Percentiles rank a stretch among this genome's conserved stretches.
phyloP scores from a whole-genome alignment of 768 basidiomycete species.

The Auricularia sp. region DNA sequence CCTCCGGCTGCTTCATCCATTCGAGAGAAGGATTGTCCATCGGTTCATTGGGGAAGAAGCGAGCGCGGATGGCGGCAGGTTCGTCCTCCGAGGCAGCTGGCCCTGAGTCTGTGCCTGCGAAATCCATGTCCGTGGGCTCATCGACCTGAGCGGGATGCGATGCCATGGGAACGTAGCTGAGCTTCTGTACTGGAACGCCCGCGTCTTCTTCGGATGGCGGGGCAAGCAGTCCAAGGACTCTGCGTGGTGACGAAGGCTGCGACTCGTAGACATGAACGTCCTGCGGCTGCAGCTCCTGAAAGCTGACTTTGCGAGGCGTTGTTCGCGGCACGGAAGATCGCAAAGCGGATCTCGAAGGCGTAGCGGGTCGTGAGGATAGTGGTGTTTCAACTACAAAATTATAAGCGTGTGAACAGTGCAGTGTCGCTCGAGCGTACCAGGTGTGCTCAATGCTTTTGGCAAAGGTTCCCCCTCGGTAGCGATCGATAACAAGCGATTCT shows the following conservation, averaged over 20 bases:
- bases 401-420: background rate
- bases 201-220: constrained; percentile 26
- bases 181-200: constrained; percentile 28
- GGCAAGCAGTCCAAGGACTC: constrained; percentile 43
- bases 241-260: constrained; percentile 65
- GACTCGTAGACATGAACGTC: constrained; percentile 81
- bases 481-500: too few relatives aligned
- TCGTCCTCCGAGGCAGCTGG: constrained; percentile 54
- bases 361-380: constrained; percentile 1
- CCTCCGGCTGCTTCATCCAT: constrained; percentile 52
- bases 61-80: constrained; percentile 72
- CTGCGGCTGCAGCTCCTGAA: constrained; percentile 62
- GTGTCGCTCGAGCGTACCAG: background rate
- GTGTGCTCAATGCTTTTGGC: too few relatives aligned
- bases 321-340: constrained; percentile 4
- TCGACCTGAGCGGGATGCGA: background rate
- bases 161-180: constrained; percentile 13
- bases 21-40: constrained; percentile 63
- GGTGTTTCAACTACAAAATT: background rate
- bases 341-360: constrained; percentile 3
- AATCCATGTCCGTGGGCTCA: background rate
- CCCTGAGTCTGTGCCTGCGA: background rate
- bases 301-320: constrained; percentile 45
- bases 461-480: too few relatives aligned
- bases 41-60: constrained; percentile 69